Base-by-base conservation (phyloP, 371 early-diverging fungal genomes). In the Mucor velutinosus region DNA sequence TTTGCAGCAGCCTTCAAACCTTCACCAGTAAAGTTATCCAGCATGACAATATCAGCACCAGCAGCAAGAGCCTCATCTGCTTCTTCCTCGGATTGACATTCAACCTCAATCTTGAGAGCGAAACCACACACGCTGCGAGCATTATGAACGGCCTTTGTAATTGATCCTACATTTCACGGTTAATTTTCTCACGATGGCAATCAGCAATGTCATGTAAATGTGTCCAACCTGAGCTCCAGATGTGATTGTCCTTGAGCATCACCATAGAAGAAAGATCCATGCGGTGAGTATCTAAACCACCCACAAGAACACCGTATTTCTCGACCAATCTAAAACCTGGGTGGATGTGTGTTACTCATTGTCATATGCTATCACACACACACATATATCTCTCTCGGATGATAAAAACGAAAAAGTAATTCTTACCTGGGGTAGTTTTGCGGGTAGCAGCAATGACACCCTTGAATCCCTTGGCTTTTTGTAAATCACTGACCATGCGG, bases 171-270 rank as follows among this genome's bases (percentile, higher is more conserved):
- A 25, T 32, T 57, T 37, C 27, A 15, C 21, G 14, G 27, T 53
- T 53, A 53, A 25, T 33, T 66, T 62, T 59, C 65, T 14, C 29
- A 51, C 49, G 17, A 59, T 21, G 45, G 17, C 21, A 15, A 29
- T 8, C 4, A 30, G 27, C 7, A 32, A 27, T 39, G 35, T 27
- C 23, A 39, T 45, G 11, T 53, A 57, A n/a, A 30, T 0, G 10
- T 27, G 12, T 64, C 60, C 81, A 87, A 88, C 92, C 92, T 56
- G 93, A 90, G 58, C 94, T 91, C 97, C 97, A 97, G 62, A 99
- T 92, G 69, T 99, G 99, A 79, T 99, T 98, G 79, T 99, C 99
- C 81, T 99, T 99, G 60, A 99, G 89, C 99, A 99, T 99, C 64
- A 99, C 93, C 97, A 98, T 97, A 32, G 94, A 89, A 4, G 96